Conservation (phyloP, 306 rosid species). For the Fagus crenata region DNA sequence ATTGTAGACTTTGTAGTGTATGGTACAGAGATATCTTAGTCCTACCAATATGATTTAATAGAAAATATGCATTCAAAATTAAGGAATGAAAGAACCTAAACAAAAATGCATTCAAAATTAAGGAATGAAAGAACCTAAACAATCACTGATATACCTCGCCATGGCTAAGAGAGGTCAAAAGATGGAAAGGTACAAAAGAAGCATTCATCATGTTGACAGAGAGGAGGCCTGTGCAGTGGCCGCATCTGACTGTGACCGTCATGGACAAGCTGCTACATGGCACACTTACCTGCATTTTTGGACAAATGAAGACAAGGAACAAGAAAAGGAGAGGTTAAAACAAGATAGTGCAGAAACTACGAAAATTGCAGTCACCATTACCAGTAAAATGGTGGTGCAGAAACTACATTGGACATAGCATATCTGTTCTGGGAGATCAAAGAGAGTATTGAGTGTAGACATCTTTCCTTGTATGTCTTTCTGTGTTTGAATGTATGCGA, state of each 20-base stretch:
- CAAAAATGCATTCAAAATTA: background rate
- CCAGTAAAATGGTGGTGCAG: constrained; percentile 79
- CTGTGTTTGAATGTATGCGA: constrained; percentile 15
- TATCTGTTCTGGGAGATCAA: constrained; percentile 81
- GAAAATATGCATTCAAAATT: background rate
- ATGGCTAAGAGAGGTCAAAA: constrained; percentile 65
- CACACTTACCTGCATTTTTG: constrained; percentile 69
- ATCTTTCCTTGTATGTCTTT: constrained; percentile 25
- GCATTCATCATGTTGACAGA: constrained; percentile 89
- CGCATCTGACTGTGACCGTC: constrained; percentile 92
- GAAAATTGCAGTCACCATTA: constrained; percentile 25
- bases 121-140: background rate
- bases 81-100: background rate
- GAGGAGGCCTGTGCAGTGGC: constrained; percentile 82
- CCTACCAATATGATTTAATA: background rate
- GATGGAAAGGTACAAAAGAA: constrained; percentile 79
- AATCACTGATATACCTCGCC: constrained; percentile 38
- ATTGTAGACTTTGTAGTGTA: background rate
- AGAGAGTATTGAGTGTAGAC: constrained; percentile 65
- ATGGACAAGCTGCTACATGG: constrained; percentile 87
- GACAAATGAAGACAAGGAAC: constrained; percentile 6
- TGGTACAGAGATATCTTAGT: background rate
- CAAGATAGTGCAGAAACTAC: background rate
- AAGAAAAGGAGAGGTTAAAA: background rate
- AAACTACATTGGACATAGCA: constrained; percentile 90